A percentile compares a stretch with the other conserved stretches of the same genome.
These are phyloP conservation scores for Curvularia eragrostidis DNA, from an alignment of 2,329 filamentous ascomycete genomes.

Conservation along the genomic window DNA sequence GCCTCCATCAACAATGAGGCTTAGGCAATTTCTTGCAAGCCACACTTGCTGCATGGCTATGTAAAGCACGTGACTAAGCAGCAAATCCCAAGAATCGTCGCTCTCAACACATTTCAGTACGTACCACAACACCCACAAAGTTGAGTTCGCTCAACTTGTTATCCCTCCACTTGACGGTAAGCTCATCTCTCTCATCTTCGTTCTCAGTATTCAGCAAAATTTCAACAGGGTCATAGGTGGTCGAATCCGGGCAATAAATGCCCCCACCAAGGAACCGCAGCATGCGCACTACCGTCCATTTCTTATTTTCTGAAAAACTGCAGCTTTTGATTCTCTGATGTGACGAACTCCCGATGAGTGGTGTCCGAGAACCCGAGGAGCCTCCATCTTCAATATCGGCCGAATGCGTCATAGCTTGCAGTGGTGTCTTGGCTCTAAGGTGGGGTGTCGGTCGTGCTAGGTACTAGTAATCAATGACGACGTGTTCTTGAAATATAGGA, in stretches of 20 bases:
- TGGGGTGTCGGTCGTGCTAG: conserved; percentile 6
- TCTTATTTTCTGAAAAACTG: conserved; percentile 6
- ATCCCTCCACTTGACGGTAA: conserved; percentile 50
- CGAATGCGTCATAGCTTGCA: conserved; percentile 28
- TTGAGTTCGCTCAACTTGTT: conserved; percentile 52
- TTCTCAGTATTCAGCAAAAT: conserved; percentile 49
- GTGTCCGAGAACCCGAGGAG: conserved; percentile 29
- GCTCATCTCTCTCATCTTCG: conserved; percentile 40
- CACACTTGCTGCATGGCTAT: background rate
- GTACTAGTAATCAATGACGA: background rate
- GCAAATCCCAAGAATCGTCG: background rate
- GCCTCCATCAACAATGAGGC: background rate
- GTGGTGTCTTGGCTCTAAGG: background rate
- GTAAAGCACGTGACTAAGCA: background rate
- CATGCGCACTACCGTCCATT: conserved; percentile 18
- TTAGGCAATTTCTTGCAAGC: background rate
- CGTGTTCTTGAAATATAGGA: conserved; percentile 3
- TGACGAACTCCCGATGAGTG: conserved; percentile 28
- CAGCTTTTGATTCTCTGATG: conserved; percentile 8
- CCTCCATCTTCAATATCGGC: conserved; percentile 29
- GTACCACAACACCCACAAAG: conserved; percentile 53
- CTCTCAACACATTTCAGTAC: conserved; percentile 14
- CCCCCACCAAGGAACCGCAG: conserved; percentile 44
- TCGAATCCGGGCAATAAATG: conserved; percentile 42
- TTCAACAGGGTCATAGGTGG: conserved; percentile 48